These are phyloP conservation scores for Leccinum griseonigrum DNA, from an alignment of 1,284 basidiomycete genomes.

Conservation along the genomic window DNA sequence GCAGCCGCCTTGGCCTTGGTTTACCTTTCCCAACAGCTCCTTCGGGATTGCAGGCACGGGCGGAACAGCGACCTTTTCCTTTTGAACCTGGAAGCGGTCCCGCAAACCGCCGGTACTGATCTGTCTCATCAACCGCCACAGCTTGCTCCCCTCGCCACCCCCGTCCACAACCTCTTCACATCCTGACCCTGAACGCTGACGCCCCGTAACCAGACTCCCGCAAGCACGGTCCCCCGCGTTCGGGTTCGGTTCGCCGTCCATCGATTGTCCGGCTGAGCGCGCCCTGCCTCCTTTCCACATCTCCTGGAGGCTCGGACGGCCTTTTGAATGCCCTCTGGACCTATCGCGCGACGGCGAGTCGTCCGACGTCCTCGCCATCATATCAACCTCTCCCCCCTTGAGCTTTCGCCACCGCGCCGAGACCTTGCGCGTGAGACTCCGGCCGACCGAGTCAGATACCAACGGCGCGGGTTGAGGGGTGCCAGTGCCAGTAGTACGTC, in stretches of 20 bases:
- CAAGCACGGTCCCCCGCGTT: slow-evolving; percentile 4
- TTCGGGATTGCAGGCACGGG: slow-evolving; percentile 62
- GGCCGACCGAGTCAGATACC: slow-evolving; percentile 11
- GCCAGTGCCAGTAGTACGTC: not conserved
- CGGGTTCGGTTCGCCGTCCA: slow-evolving; percentile 15
- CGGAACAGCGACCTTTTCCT: slow-evolving; percentile 35
- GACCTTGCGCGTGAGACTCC: slow-evolving; percentile 31
- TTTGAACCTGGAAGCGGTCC: slow-evolving; percentile 46
- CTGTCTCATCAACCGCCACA: slow-evolving; percentile 69
- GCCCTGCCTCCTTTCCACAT: slow-evolving; percentile 21
- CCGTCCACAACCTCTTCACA: slow-evolving; percentile 7
- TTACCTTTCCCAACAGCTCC: slow-evolving; percentile 24
- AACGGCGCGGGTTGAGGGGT: slow-evolving; percentile 4
- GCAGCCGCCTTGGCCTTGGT: slow-evolving; percentile 13
- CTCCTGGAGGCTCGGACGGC: slow-evolving; percentile 37
- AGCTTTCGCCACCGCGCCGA: slow-evolving; percentile 44
- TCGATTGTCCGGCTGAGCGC: slow-evolving; percentile 11
- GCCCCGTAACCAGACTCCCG: slow-evolving; percentile 6
- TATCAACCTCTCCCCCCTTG: slow-evolving; percentile 10
- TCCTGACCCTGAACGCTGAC: slow-evolving; percentile 8
- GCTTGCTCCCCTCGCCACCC: slow-evolving; percentile 37
- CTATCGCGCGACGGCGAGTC: slow-evolving; percentile 6
- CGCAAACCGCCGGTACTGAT: slow-evolving; percentile 62
- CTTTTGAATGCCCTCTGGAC: slow-evolving; percentile 16
- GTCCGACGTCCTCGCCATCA: slow-evolving; percentile 17